Evolutionary conservation across 768 basidiomycete genomes (phyloP).

Genomic region (Podaxis rugospora): DNA sequence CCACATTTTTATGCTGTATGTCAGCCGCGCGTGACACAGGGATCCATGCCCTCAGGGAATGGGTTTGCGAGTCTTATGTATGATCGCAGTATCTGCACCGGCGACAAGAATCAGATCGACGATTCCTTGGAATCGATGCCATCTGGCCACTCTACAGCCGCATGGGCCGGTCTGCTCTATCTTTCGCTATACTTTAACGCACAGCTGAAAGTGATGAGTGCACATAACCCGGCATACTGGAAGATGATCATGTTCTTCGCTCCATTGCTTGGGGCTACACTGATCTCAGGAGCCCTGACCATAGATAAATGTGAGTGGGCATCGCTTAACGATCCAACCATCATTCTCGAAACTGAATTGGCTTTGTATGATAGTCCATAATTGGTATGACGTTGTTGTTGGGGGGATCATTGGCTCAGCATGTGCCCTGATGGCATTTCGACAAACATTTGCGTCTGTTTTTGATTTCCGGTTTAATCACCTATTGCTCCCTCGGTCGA

Average conservation of each 20-base stretch:
- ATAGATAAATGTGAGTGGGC: slow-evolving; percentile 47
- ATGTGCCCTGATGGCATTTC: slow-evolving; percentile 47
- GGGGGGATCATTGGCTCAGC: slow-evolving; percentile 47
- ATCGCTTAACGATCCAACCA: not conserved
- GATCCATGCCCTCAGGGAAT: slow-evolving; percentile 28
- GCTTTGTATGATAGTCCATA: slow-evolving; percentile 31
- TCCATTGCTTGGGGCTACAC: slow-evolving; percentile 48
- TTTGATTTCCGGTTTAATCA: slow-evolving; percentile 60
- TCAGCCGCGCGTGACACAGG: slow-evolving; percentile 34
- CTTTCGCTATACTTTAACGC: slow-evolving; percentile 46
- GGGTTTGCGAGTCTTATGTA: slow-evolving; percentile 51
- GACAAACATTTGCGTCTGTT: slow-evolving; percentile 51
- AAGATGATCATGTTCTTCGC: slow-evolving; percentile 57
- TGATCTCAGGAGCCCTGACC: slow-evolving; percentile 53
- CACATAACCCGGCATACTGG: slow-evolving; percentile 62
- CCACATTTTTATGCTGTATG: slow-evolving; percentile 53
- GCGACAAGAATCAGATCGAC: slow-evolving; percentile 50
- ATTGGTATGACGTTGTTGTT: slow-evolving; percentile 55
- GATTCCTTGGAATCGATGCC: slow-evolving; percentile 54
- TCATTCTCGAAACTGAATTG: slow-evolving; percentile 18
- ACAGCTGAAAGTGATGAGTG: slow-evolving; percentile 54
- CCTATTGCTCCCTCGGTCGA: slow-evolving; percentile 47
- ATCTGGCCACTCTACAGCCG: slow-evolving; percentile 55
- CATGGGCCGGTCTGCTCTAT: slow-evolving; percentile 51
- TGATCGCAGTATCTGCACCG: slow-evolving; percentile 48